These are phyloP conservation scores for Populus hybrid DNA, from an alignment of 441 rosid species.

Conservation along the genomic window DNA sequence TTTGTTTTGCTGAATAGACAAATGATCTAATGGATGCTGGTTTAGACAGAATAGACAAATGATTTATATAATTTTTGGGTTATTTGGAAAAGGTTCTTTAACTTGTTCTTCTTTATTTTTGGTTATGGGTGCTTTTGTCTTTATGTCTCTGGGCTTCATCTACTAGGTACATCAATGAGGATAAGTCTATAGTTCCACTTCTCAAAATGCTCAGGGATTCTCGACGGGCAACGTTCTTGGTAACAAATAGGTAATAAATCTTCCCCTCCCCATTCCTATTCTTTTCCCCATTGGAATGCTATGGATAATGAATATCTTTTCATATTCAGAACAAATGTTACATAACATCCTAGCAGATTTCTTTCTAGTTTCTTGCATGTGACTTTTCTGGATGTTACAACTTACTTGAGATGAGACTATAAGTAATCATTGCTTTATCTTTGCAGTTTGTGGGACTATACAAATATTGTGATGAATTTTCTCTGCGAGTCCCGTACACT, in stretches of 20 bases:
- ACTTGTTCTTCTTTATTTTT: background rate
- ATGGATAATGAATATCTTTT: background rate
- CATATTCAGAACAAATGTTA: background rate
- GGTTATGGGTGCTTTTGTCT: background rate
- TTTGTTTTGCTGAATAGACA: background rate
- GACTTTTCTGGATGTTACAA: background rate
- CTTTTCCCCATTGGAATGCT: background rate
- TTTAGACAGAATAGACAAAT: background rate
- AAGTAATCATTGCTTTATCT: conserved; percentile 1
- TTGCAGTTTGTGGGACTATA: conserved; percentile 99
- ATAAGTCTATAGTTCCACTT: conserved; percentile 69
- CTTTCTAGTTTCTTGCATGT: background rate
- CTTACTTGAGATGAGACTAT: background rate
- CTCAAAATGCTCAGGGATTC: conserved; percentile 84
- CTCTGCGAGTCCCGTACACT: conserved; percentile 58
- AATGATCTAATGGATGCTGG: background rate
- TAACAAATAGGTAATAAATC: conserved; percentile 69
- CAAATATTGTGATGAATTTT: conserved; percentile 94
- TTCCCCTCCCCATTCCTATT: background rate
- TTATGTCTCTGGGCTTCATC: background rate
- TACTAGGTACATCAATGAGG: conserved; percentile 78
- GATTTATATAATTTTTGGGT: too few species aligned
- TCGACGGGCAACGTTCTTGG: conserved; percentile 89
- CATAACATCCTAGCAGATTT: background rate
- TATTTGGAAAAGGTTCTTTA: too few species aligned